Conservation (phyloP, 192 early-diverging fungal species). For the Coemansia asiatica region DNA sequence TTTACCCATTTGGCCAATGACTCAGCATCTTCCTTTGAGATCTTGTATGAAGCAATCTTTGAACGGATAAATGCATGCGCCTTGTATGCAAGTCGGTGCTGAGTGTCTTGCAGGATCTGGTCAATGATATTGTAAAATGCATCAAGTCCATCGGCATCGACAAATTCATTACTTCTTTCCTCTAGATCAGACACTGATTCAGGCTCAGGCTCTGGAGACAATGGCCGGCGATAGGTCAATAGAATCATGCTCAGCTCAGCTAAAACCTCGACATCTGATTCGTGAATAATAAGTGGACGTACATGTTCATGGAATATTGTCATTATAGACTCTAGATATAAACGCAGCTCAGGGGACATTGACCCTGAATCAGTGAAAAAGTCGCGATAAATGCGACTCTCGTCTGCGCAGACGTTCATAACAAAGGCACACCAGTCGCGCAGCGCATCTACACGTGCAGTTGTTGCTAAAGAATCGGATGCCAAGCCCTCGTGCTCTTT, state of each 20-base stretch:
- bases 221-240: constrained; percentile 26
- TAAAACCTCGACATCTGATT: constrained; percentile 74
- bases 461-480: no score
- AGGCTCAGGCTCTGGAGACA: neutral
- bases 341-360: constrained; percentile 59
- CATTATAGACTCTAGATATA: constrained; percentile 73
- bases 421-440: constrained; percentile 76
- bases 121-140: constrained; percentile 68
- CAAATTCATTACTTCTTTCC: constrained; percentile 13
- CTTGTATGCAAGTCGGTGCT: constrained; percentile 84
- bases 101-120: constrained; percentile 85
- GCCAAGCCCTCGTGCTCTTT: constrained; percentile 20
- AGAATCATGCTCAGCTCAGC: constrained; percentile 72
- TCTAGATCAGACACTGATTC: neutral
- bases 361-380: constrained; percentile 63
- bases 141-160: constrained; percentile 53
- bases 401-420: constrained; percentile 80
- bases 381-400: constrained; percentile 73
- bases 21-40: constrained; percentile 15
- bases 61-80: constrained; percentile 74
- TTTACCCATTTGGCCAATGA: constrained; percentile 22
- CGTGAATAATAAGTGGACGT: constrained; percentile 86
- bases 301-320: constrained; percentile 80
- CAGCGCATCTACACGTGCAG: constrained; percentile 19
- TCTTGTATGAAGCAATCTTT: constrained; percentile 22